Base-by-base conservation (phyloP, 768 basidiomycete genomes). In the Lanmaoa rubissima region DNA sequence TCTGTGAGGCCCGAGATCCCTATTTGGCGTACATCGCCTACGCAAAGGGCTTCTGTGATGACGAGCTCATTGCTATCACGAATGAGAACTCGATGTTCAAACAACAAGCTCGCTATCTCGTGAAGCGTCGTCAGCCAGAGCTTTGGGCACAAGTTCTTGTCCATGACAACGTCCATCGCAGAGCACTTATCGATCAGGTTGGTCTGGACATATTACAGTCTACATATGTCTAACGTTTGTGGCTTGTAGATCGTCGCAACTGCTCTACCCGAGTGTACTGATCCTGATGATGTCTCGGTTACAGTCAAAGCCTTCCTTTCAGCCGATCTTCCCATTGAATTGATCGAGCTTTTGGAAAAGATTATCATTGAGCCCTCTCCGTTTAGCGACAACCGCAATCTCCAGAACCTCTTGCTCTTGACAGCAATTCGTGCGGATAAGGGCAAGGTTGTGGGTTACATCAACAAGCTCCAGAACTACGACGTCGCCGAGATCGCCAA, bases 31-130 rank as follows among this genome's bases (percentile, higher is more conserved):
- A 96, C 76, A 98, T 99, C 64, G 97, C 97, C 0, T 99, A 98
- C 69, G 97, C 97, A 38, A 98, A 98, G 72, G 97, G 97, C 55
- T 90, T 98, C 74, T 99, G 97, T 69, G 97, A 99, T 62, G 94
- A 98, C 6, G 97, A 99, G 74, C 83, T 99, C 57, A 95, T 99
- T 68, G 73, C 85, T 21, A 96, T 99, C 72, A 98, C 97, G 47
- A 98, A 98, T 69, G 95, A 96, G 62, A 99, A 99, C 78, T 88
- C 94, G 13, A 99, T 99, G 97, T 99, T 95, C 83, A 99, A 98
- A 76, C 96, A 99, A 67, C 97, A 98, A 74, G 92, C 97, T 51
- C 88, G 97, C 31, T 99, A 99, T 75, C 85, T 99, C 55, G 92
- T 98, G 69, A 97, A 95, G 75, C 88, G 97, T 64, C 92, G 97